phyloP scores from a whole-genome alignment of 1,139 yeast species.

The Pichia inconspicua region DNA sequence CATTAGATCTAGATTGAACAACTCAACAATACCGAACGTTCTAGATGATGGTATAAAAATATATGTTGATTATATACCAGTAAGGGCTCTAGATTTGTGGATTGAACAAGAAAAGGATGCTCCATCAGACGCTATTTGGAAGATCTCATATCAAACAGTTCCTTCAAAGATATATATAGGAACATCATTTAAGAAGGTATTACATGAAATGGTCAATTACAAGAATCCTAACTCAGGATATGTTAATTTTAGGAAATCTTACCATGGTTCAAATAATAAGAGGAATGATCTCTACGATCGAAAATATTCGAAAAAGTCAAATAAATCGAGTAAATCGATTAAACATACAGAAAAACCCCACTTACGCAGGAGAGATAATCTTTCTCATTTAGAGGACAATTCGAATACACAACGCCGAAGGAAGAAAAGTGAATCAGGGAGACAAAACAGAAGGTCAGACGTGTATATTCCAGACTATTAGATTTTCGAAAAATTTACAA shows the following conservation, averaged over 20 bases:
- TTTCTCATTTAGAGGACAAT: background rate
- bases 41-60: constrained; percentile 23
- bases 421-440: background rate
- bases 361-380: too few relatives aligned
- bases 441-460: background rate
- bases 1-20: constrained; percentile 32
- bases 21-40: constrained; percentile 30
- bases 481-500: too few relatives aligned
- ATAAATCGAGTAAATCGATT: background rate
- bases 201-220: constrained; percentile 35
- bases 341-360: too few relatives aligned
- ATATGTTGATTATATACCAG: constrained; percentile 40
- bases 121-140: constrained; percentile 41
- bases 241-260: constrained; percentile 3
- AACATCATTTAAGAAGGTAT: constrained; percentile 28
- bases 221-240: constrained; percentile 24
- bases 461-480: constrained; percentile 1
- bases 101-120: constrained; percentile 40
- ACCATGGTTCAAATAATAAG: background rate
- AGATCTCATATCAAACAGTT: constrained; percentile 30
- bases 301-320: background rate
- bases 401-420: background rate
- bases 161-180: constrained; percentile 28
- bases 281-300: background rate
- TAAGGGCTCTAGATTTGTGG: constrained; percentile 40